These are phyloP conservation scores for Chrysosporium keratinophilum DNA, from an alignment of 2,329 filamentous ascomycete species.

Conservation along the genomic window DNA sequence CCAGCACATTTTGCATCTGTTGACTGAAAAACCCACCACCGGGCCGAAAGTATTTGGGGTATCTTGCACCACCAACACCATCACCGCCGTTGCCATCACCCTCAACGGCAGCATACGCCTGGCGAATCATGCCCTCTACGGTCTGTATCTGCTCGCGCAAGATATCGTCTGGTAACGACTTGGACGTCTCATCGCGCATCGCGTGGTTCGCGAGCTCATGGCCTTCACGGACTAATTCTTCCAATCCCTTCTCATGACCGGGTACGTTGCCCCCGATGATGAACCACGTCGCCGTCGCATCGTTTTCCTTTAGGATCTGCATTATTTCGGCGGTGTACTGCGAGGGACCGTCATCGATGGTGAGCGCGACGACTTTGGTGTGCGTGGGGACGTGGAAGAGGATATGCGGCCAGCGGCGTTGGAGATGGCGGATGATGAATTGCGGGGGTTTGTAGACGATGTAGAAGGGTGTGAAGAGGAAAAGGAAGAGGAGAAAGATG, in stretches of 20 bases:
- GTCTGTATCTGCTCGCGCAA: conserved; percentile 53
- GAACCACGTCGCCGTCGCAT: conserved; percentile 74
- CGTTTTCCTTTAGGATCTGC: conserved; percentile 52
- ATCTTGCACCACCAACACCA: conserved; percentile 13
- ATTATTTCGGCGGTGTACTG: conserved; percentile 61
- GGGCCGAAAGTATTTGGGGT: conserved; percentile 64
- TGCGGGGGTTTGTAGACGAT: conserved; percentile 69
- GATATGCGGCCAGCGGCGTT: conserved; percentile 63
- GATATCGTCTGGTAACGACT: conserved; percentile 47
- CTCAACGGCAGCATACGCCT: conserved; percentile 42
- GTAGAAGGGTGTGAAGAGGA: conserved; percentile 44
- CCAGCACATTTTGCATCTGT: conserved; percentile 53
- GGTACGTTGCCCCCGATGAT: conserved; percentile 69
- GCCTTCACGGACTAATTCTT: conserved; percentile 47
- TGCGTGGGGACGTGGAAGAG: conserved; percentile 57
- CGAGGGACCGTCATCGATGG: conserved; percentile 78
- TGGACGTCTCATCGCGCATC: conserved; percentile 73
- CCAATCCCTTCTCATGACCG: conserved; percentile 40
- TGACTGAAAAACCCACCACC: conserved; percentile 74
- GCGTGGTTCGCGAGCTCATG: conserved; percentile 73
- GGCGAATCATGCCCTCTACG: conserved; percentile 52
- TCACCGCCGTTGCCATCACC: conserved; percentile 13
- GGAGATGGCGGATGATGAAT: conserved; percentile 60
- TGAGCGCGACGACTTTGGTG: conserved; percentile 63
- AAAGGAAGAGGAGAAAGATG: conserved; percentile 2